Evolutionary conservation across 2,329 filamentous ascomycete genomes (phyloP), one percentile per base, ranked within the genome.

Genomic region (Pseudocercospora eumusae): DNA sequence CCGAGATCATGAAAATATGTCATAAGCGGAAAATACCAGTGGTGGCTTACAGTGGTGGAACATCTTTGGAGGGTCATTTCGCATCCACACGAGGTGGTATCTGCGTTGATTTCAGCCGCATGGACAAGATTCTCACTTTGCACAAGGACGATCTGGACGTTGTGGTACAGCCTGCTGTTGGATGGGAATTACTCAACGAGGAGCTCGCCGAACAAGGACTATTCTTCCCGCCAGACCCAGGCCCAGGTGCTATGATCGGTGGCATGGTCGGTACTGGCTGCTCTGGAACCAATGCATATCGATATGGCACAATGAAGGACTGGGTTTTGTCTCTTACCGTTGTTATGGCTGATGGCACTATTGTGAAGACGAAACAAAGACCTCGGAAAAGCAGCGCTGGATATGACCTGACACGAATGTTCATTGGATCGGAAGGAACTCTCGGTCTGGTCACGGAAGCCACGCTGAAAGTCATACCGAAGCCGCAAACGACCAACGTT

Each of bases 301-400:
- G 92, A 61, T 96, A 96, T 75, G 93, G 92, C 65, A 96, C 92
- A 1, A 96, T 96, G 92, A 88, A 91, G 65, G 92, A 96, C 74
- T 96, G 92, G 92, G 93, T 96, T 11, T 79, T 96, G 21, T 89
- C 86, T 58, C 78, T 96, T 68, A 96, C 92, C 0, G 91, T 96
- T 3, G 92, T 96, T 10, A 83, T 96, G 70, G 92, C 92, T 18
- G 93, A 96, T 75, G 92, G 92, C 55, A 96, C 92, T 1, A 78
- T 96, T 56, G 88, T 97, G 78, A 93, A 93, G 81, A 97, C 93
- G 10, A 84, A 90, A 65, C 92, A 96, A 76, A 85, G 92, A 54
- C 92, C 92, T 10, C 85, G 92, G 68, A 97, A 96, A 81, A 93
- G 89, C 71, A 92, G 89, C 59, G 93, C 93, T 31, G 93, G 93